These are phyloP conservation scores for Tricharina praecox DNA, from an alignment of 495 filamentous ascomycete species.

Conservation along the genomic window DNA sequence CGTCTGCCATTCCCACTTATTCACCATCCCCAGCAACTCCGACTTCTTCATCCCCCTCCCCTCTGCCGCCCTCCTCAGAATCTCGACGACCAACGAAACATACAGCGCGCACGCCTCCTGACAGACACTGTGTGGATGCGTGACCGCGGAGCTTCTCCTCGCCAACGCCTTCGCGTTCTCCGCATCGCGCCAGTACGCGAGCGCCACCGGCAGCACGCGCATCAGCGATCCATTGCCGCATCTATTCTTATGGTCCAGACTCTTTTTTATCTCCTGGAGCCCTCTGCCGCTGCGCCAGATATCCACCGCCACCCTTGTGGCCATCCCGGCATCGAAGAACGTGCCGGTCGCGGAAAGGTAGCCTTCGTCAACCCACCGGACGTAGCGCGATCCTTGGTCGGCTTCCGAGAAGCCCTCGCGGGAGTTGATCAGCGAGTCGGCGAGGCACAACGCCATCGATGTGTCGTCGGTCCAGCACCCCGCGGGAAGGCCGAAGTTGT, in stretches of 20 bases:
- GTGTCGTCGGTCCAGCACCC: slow-evolving; percentile 36
- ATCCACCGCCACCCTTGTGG: slow-evolving; percentile 28
- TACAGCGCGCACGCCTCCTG: slow-evolving; percentile 32
- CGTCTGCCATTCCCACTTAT: slow-evolving; percentile 19
- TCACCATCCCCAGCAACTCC: slow-evolving; percentile 9
- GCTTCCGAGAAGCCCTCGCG: slow-evolving; percentile 25
- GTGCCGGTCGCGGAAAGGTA: slow-evolving; percentile 28
- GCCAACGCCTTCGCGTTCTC: slow-evolving; percentile 23
- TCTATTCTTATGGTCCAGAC: slow-evolving; percentile 4
- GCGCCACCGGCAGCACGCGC: slow-evolving; percentile 30
- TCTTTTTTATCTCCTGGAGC: slow-evolving; percentile 8
- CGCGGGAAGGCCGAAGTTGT: slow-evolving; percentile 17
- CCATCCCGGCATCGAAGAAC: slow-evolving; percentile 32
- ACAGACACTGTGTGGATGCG: slow-evolving; percentile 31
- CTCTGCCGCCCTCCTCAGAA: background rate
- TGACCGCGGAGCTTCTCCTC: slow-evolving; percentile 24
- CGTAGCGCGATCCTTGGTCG: slow-evolving; percentile 27
- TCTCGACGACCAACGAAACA: slow-evolving; percentile 23
- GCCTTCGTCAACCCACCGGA: slow-evolving; percentile 29
- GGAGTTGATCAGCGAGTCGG: slow-evolving; percentile 29
- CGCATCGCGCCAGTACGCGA: slow-evolving; percentile 24
- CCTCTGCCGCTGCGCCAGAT: slow-evolving; percentile 26
- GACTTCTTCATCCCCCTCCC: slow-evolving; percentile 5
- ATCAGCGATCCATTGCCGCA: slow-evolving; percentile 36
- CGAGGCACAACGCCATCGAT: slow-evolving; percentile 34